Evolutionary conservation across 2,329 filamentous ascomycete species (phyloP).

Genomic region (Aspergillus candidus): DNA sequence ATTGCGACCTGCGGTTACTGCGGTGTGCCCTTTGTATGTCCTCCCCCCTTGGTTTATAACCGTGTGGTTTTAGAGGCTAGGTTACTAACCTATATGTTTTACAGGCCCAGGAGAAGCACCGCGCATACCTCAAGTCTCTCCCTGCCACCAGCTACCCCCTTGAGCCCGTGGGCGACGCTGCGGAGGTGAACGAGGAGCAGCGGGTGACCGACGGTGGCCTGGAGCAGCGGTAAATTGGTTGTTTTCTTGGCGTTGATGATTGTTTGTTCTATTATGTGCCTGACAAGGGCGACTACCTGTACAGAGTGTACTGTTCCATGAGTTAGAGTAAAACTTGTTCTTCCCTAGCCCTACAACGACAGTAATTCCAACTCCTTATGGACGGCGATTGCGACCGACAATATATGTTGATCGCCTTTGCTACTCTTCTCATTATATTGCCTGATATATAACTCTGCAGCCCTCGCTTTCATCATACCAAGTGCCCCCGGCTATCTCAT

Average conservation of each 20-base stretch:
- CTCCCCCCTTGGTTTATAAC: background rate
- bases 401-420: background rate
- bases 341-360: background rate
- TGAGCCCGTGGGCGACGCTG: constrained; percentile 52
- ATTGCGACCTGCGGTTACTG: constrained; percentile 89
- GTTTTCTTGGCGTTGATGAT: constrained; percentile 34
- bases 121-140: constrained; percentile 74
- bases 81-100: constrained; percentile 3
- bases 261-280: constrained; percentile 19
- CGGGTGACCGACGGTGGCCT: constrained; percentile 53
- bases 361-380: too few relatives aligned
- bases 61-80: background rate
- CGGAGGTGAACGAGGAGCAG: constrained; percentile 54
- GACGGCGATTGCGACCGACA: too few relatives aligned
- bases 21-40: constrained; percentile 80
- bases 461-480: too few relatives aligned
- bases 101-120: constrained; percentile 85
- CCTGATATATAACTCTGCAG: background rate
- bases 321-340: constrained; percentile 16
- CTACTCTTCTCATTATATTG: background rate
- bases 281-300: constrained; percentile 24
- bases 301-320: constrained; percentile 33
- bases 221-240: constrained; percentile 52
- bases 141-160: constrained; percentile 78
- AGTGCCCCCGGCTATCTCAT: background rate